phyloP scores from a whole-genome alignment of 495 filamentous ascomycete genomes.

The Clavariopsis aquatica region DNA sequence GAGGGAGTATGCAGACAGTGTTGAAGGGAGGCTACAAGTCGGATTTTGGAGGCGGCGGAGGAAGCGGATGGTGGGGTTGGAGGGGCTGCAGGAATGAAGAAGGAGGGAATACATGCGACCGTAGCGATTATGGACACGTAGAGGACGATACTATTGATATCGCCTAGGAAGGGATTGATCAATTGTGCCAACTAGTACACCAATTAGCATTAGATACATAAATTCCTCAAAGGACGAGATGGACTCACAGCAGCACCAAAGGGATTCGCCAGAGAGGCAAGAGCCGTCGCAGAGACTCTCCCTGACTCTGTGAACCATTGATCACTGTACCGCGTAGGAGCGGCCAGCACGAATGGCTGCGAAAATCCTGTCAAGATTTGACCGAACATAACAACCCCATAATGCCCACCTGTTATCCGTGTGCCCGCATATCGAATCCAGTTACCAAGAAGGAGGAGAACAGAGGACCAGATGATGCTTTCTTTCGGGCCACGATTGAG shows the following conservation, averaged over 20 bases:
- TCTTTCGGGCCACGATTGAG: constrained; percentile 77
- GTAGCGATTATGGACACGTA: constrained; percentile 83
- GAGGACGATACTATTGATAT: constrained; percentile 77
- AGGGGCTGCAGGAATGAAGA: constrained; percentile 79
- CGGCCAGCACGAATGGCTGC: constrained; percentile 88
- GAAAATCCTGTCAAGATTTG: constrained; percentile 88
- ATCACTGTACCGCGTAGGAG: constrained; percentile 88
- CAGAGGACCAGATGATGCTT: constrained; percentile 71
- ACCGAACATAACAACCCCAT: constrained; percentile 85
- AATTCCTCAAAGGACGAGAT: background rate
- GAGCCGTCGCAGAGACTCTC: constrained; percentile 82
- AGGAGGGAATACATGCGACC: constrained; percentile 70
- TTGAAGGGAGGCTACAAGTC: constrained; percentile 58
- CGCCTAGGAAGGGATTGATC: constrained; percentile 74
- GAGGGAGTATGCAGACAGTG: constrained; percentile 51
- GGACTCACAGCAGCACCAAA: constrained; percentile 68
- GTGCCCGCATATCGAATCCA: constrained; percentile 91
- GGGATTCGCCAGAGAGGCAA: constrained; percentile 82
- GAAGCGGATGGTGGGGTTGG: constrained; percentile 64
- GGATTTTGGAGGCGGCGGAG: constrained; percentile 43
- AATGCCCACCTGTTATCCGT: constrained; percentile 60
- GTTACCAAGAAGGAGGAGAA: constrained; percentile 77
- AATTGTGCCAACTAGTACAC: constrained; percentile 69
- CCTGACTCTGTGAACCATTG: constrained; percentile 89
- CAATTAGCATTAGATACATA: background rate